Percentiles rank a stretch among this genome's conserved stretches.
phyloP scores from a whole-genome alignment of 371 early-diverging fungal species.

The Blakeslea trispora region DNA sequence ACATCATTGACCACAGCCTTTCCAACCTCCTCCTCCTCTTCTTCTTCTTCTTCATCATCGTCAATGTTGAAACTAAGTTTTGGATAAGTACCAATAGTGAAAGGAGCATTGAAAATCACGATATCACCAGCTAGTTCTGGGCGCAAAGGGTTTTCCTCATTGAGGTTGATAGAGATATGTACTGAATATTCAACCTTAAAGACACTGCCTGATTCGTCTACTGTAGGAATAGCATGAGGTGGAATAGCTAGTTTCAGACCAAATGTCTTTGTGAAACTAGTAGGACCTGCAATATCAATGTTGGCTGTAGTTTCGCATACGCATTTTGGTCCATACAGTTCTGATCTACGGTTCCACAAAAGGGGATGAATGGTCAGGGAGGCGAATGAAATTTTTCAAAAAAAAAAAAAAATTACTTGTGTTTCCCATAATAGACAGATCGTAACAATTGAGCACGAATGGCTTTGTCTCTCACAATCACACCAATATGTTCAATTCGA shows the following conservation, averaged over 20 bases:
- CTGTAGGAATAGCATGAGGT: conserved; percentile 22
- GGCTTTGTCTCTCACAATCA: conserved; percentile 24
- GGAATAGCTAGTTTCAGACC: conserved; percentile 34
- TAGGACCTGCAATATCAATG: conserved; percentile 28
- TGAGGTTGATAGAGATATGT: conserved; percentile 37
- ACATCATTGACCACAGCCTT: background rate
- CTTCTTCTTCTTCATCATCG: conserved; percentile 35
- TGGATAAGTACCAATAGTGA: conserved; percentile 46
- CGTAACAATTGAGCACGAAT: conserved; percentile 26
- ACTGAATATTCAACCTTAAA: conserved; percentile 42
- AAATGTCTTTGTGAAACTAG: conserved; percentile 23
- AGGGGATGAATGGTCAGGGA: too few relatives aligned
- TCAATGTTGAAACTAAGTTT: conserved; percentile 39
- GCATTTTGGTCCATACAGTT: conserved; percentile 18
- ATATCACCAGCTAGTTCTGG: conserved; percentile 20
- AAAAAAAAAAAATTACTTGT: conserved; percentile 11
- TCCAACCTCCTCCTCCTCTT: conserved; percentile 16
- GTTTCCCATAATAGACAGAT: conserved; percentile 25
- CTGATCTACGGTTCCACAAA: conserved; percentile 10
- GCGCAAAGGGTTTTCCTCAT: conserved; percentile 24
- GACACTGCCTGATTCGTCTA: conserved; percentile 10
- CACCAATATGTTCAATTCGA: conserved; percentile 36
- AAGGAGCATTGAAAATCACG: conserved; percentile 26
- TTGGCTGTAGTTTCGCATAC: conserved; percentile 13
- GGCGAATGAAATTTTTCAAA: too few relatives aligned